Evolutionary conservation across 1,139 yeast species (phyloP).

Genomic region (Candida sanyaensis): DNA sequence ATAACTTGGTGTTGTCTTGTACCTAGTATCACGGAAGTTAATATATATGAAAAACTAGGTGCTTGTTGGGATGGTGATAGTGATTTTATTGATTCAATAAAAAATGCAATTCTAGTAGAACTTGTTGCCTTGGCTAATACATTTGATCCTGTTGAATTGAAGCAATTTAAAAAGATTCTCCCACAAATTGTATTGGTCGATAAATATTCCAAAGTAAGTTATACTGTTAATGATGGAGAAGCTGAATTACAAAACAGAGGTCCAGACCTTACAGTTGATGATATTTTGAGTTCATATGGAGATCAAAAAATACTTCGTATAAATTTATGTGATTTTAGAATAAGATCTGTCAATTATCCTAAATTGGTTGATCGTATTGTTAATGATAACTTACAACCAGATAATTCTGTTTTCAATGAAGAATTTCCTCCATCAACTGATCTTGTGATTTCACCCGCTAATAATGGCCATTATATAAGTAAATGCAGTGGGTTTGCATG

Average conservation of each 20-base stretch:
- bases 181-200: conserved; percentile 24
- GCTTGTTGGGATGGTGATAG: conserved; percentile 21
- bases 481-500: conserved; percentile 17
- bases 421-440: conserved; percentile 19
- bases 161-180: conserved; percentile 15
- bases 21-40: conserved; percentile 18
- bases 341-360: conserved; percentile 11
- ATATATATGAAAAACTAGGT: conserved; percentile 27
- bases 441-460: conserved; percentile 17
- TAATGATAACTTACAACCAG: conserved; percentile 6
- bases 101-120: conserved; percentile 25
- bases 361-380: conserved; percentile 5
- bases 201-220: conserved; percentile 8
- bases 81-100: conserved; percentile 17
- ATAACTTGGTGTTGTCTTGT: conserved; percentile 38
- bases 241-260: conserved; percentile 3
- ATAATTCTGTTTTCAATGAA: conserved; percentile 9
- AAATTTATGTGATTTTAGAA: conserved; percentile 20
- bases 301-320: conserved; percentile 18
- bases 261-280: conserved; percentile 9
- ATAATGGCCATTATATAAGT: conserved; percentile 7
- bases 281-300: conserved; percentile 12
- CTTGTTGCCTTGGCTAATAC: conserved; percentile 22
- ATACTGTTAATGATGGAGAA: conserved; percentile 12
- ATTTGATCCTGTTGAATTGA: conserved; percentile 17